phyloP scores from a whole-genome alignment of 2,329 filamentous ascomycete species.

The Colletotrichum sp. region DNA sequence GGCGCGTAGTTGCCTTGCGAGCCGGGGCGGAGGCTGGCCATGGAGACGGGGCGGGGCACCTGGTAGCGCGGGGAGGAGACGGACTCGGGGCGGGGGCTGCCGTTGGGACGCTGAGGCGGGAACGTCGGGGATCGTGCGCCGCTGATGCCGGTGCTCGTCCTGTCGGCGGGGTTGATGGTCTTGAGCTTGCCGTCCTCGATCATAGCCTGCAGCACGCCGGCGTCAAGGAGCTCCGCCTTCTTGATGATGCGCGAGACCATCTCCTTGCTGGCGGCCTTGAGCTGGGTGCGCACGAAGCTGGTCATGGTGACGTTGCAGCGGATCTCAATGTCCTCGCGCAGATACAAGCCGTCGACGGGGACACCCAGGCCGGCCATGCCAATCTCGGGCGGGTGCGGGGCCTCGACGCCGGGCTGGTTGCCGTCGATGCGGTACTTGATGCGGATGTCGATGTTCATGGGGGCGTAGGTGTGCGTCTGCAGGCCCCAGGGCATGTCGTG shows the following conservation, averaged over 20 bases:
- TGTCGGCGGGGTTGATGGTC: conserved; percentile 60
- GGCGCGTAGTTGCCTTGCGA: conserved; percentile 1
- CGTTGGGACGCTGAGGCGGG: not conserved
- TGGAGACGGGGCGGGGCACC: conserved; percentile 37
- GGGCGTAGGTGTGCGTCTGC: conserved; percentile 74
- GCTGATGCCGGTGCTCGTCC: conserved; percentile 35
- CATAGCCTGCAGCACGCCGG: conserved; percentile 70
- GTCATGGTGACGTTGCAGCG: conserved; percentile 70
- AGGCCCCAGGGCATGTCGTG: conserved; percentile 75
- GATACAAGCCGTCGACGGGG: conserved; percentile 68
- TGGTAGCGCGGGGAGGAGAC: conserved; percentile 39
- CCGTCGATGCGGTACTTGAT: conserved; percentile 72
- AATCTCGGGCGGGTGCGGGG: conserved; percentile 64
- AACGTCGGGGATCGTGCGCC: conserved; percentile 13
- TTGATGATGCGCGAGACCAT: conserved; percentile 73
- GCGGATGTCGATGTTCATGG: conserved; percentile 68
- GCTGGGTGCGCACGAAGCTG: conserved; percentile 68
- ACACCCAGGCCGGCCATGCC: conserved; percentile 62
- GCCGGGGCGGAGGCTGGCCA: conserved; percentile 31
- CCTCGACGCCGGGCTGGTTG: conserved; percentile 70
- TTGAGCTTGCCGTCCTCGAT: conserved; percentile 67
- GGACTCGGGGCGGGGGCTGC: conserved; percentile 25
- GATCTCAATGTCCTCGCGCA: conserved; percentile 74
- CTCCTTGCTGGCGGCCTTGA: conserved; percentile 68
- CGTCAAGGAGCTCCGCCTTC: conserved; percentile 72